These are phyloP conservation scores for Termitomyces eurrhizus DNA, from an alignment of 768 basidiomycete genomes.

Conservation along the genomic window DNA sequence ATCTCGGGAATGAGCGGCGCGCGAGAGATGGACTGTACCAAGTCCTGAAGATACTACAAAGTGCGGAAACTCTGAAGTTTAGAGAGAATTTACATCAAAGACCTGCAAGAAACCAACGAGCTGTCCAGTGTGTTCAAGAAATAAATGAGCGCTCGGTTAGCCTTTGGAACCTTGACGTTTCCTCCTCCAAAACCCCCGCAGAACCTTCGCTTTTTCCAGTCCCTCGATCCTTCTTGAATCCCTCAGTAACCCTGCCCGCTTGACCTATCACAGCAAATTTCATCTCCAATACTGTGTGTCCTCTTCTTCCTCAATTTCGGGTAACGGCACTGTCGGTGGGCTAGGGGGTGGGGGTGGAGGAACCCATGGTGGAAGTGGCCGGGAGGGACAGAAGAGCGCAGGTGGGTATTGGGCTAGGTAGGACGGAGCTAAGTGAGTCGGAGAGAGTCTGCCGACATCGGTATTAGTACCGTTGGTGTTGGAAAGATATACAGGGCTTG, in stretches of 20 bases:
- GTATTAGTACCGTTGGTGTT: background rate
- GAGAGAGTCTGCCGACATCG: background rate
- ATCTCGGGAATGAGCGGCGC: too few relatives aligned
- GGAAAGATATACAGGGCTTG: background rate
- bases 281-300: conserved; percentile 12
- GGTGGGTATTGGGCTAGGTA: background rate
- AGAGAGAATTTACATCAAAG: too few relatives aligned
- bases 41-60: too few relatives aligned
- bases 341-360: conserved; percentile 9
- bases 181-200: background rate
- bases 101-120: background rate
- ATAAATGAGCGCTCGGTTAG: background rate
- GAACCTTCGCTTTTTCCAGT: background rate
- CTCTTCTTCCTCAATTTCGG: conserved; percentile 7
- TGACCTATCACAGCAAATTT: conserved; percentile 23
- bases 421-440: background rate
- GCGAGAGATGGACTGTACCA: too few relatives aligned
- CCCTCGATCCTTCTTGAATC: background rate
- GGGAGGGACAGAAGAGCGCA: background rate
- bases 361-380: conserved; percentile 12
- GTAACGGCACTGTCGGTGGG: conserved; percentile 16
- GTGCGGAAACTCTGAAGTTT: too few relatives aligned
- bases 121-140: background rate
- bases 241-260: background rate
- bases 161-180: background rate